Evolutionary conservation across 371 early-diverging fungal genomes (phyloP), one percentile per base, ranked within the genome.

Genomic region (Fennellomyces sp.): DNA sequence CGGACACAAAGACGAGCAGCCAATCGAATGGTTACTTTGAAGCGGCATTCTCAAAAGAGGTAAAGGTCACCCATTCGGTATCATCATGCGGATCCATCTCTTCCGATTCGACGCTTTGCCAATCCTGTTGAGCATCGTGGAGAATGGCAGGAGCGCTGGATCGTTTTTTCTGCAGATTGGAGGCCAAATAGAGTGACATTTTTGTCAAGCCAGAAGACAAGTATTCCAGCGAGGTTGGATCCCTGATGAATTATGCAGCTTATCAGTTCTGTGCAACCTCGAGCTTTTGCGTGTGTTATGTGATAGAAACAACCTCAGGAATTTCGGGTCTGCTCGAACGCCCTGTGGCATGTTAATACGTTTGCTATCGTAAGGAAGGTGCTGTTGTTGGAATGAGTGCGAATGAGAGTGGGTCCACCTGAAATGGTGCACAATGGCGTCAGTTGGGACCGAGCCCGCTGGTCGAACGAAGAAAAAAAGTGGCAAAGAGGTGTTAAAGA

Each of bases 141-240:
- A 29, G 70, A 58, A 17, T 75, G 64, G 29, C 68, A 19, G 50
- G 27, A 28, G 26, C 1, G 19, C 63, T 81, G 52, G 68, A 33
- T 45, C 64, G 73, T 57, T 64, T 50, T 68, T 80, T 75, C 15
- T 68, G 74, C n/a, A 80, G 28, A 48, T 72, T 80, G 15, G 75
- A 75, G 17, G 83, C 61, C 28, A 87, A 84, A 45, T 85, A 82
- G 25, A 77, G 73, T 11, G 87, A 83, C 19, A 87, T 62, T 29
- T 81, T 80, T 26, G 80, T 80, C 58, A 83, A 60, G 30, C 81
- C 85, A 15, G 82, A 82, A 8, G 85, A 83, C 29, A 87, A 55
- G 6, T 81, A 80, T 65, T 87, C 87, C 23, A 87, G 60, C 13
- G 85, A 80, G 25, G 87, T 83, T 13, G 85, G 85, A 63, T 84